Percentiles rank a stretch among this genome's conserved stretches.
Conservation (phyloP, 306 rosid species). For the Alnus rubra region DNA sequence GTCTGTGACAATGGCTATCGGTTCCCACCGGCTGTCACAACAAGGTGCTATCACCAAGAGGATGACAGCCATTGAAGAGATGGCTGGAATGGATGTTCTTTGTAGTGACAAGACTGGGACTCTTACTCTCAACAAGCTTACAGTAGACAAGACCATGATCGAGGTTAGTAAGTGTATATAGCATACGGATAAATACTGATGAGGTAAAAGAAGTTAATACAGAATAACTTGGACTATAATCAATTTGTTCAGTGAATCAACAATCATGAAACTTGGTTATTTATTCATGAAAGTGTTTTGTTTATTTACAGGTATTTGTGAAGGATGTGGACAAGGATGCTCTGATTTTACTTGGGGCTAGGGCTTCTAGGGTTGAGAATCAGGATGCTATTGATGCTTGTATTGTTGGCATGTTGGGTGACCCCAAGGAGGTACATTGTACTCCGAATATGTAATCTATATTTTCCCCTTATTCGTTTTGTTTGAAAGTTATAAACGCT, state of each 20-base stretch:
- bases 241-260: not conserved
- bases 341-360: slow-evolving; percentile 68
- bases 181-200: not conserved
- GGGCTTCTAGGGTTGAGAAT: slow-evolving; percentile 88
- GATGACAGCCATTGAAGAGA: slow-evolving; percentile 94
- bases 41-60: slow-evolving; percentile 97
- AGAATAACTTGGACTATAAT: not conserved
- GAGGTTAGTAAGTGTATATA: slow-evolving; percentile 47
- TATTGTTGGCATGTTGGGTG: slow-evolving; percentile 92
- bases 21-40: slow-evolving; percentile 75
- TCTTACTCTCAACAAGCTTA: slow-evolving; percentile 83
- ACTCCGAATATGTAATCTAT: not conserved
- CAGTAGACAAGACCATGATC: slow-evolving; percentile 69
- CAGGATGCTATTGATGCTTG: slow-evolving; percentile 96
- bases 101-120: slow-evolving; percentile 95
- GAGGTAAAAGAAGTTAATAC: not conserved
- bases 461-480: not conserved
- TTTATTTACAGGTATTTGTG: slow-evolving; percentile 49
- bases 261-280: not conserved
- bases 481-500: not conserved
- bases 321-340: slow-evolving; percentile 61
- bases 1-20: slow-evolving; percentile 98
- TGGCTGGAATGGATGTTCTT: slow-evolving; percentile 97
- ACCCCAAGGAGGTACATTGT: slow-evolving; percentile 75
- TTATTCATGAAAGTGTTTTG: not conserved